Base-by-base conservation (phyloP, 2,329 filamentous ascomycete species). In the Clarireedia paspali region DNA sequence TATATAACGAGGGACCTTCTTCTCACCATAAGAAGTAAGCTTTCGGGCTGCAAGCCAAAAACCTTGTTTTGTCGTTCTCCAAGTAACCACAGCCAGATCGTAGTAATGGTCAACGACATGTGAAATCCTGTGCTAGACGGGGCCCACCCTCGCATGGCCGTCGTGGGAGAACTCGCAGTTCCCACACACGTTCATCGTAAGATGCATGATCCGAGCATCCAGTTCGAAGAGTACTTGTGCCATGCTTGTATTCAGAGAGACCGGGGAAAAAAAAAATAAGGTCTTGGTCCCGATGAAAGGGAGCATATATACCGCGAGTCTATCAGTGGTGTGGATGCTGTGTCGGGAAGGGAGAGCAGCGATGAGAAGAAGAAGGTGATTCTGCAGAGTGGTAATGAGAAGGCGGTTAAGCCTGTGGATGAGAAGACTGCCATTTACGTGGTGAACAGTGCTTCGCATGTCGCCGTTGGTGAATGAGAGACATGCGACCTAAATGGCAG, bases 401-500 rank as follows among this genome's bases (percentile, higher is more conserved):
- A 54, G 24, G 24, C 14, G 15, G 45, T 14, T 23, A 17, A 34
- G 24, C 34, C 34, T 39, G 14, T 54, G 24, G 4, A n/a, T 15
- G 34, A 49, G 23, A 48, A 44, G n/a, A 54, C 47, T 23, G 27
- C 30, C 20, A 42, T 24, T 14, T 49, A 44, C 27, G 40, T 54
- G 6, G 27, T 5, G 76, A 79, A 56, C 77, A 67, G 14, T 73
- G 75, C 75, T 2, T 72, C 71, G 17, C 17, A 20, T 20, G 17
- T 20, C 17, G 17, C 17, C 17, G 17, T 20, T 20, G 17, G 17
- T 20, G 17, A 20, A 20, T 20, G 61, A 74, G 50, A 70, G 76
- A 15, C 77, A 75, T 0, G 76, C 75, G 1, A 71, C 71, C 0
- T 71, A 72, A 67, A 74, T 74, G 9, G 73, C 75, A 12, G 30